These are phyloP conservation scores for Guadua angustifolia DNA, from an alignment of 176 grass and related monocot species.

Conservation along the genomic window DNA sequence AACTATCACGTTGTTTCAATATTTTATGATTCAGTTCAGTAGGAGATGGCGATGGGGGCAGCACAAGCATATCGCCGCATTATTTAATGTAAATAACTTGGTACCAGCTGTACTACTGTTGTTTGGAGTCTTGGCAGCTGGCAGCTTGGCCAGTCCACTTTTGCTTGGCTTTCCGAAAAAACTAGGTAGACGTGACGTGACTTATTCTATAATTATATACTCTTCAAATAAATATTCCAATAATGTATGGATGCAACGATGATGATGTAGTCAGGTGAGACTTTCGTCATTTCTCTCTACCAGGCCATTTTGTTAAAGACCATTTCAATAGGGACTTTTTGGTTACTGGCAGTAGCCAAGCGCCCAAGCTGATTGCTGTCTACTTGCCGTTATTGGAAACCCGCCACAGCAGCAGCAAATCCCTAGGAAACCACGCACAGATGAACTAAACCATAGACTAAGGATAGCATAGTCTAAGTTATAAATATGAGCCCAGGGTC, in stretches of 20 bases:
- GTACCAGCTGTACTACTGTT: background rate
- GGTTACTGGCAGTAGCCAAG: background rate
- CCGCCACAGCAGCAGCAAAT: background rate
- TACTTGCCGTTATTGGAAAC: background rate
- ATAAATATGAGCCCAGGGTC: background rate
- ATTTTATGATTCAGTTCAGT: conserved; percentile 9
- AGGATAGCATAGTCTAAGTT: background rate
- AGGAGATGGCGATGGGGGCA: background rate
- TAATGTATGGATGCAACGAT: background rate
- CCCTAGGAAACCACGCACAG: background rate
- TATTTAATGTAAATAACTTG: conserved; percentile 2
- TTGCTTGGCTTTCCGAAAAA: background rate
- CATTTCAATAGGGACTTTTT: background rate
- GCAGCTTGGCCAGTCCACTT: background rate
- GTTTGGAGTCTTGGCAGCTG: background rate
- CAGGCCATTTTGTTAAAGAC: background rate
- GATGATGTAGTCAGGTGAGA: background rate
- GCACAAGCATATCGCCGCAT: background rate
- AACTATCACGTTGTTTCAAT: conserved; percentile 14
- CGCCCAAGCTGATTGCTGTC: background rate
- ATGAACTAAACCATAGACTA: background rate
- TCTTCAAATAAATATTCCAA: background rate
- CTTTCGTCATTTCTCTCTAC: background rate
- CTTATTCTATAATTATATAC: background rate
- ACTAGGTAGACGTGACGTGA: background rate